Evolutionary conservation across 306 rosid species (phyloP).

Genomic region (Amphicarpaea edgeworthii): DNA sequence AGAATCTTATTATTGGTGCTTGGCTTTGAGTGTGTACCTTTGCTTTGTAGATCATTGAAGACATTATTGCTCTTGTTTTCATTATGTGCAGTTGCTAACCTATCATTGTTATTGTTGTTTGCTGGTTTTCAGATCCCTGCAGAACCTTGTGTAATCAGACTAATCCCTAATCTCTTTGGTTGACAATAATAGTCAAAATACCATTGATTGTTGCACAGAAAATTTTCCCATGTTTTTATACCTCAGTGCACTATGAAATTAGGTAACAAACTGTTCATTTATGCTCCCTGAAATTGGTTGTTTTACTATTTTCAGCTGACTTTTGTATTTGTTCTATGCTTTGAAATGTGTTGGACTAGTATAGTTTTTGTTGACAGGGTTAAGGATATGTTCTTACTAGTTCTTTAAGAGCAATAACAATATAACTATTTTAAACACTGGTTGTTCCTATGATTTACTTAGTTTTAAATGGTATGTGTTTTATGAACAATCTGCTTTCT

Average conservation of each 20-base stretch:
- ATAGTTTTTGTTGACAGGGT: slow-evolving; percentile 26
- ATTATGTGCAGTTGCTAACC: slow-evolving; percentile 39
- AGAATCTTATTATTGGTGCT: slow-evolving; percentile 35
- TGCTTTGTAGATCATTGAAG: slow-evolving; percentile 16
- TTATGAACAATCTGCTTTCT: slow-evolving; percentile 11
- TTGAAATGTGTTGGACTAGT: neutral
- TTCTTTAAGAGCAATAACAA: neutral
- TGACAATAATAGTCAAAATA: slow-evolving; percentile 27
- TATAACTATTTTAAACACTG: neutral
- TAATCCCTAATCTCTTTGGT: slow-evolving; percentile 33
- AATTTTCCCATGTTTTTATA: slow-evolving; percentile 34
- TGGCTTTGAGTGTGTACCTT: slow-evolving; percentile 31
- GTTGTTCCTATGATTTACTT: neutral
- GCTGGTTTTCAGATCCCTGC: slow-evolving; percentile 50
- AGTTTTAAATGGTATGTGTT: slow-evolving; percentile 8
- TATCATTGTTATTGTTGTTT: slow-evolving; percentile 34
- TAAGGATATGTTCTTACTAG: slow-evolving; percentile 7
- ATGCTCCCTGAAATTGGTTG: neutral
- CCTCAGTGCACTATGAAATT: slow-evolving; percentile 73
- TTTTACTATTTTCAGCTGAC: slow-evolving; percentile 18
- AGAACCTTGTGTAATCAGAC: slow-evolving; percentile 27
- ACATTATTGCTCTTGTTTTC: slow-evolving; percentile 37
- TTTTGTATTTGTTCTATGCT: neutral
- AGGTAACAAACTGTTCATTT: slow-evolving; percentile 57
- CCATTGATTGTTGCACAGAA: slow-evolving; percentile 34